Evolutionary conservation across 805 yeast genomes (phyloP).

Genomic region (Lipomyces orientalis): DNA sequence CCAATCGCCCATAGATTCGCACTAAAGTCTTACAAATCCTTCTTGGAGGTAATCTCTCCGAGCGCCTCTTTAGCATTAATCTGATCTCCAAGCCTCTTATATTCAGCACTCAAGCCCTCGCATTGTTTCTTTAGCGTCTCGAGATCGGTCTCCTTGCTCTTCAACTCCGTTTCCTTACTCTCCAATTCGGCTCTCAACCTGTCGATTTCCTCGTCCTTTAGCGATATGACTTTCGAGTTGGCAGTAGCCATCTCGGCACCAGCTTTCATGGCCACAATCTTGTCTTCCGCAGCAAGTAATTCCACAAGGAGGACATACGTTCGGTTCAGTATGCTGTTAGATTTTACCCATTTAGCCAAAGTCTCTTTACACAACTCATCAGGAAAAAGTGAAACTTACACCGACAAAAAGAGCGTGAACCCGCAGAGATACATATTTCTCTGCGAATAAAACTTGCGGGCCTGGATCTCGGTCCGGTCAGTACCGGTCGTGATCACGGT

Average conservation of each 20-base stretch:
- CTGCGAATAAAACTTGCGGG: constrained; percentile 93
- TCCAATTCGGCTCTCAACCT: constrained; percentile 53
- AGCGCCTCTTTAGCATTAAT: constrained; percentile 40
- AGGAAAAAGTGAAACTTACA: constrained; percentile 56
- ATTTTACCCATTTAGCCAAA: neutral
- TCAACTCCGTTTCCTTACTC: constrained; percentile 63
- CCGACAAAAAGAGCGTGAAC: constrained; percentile 86
- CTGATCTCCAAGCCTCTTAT: constrained; percentile 55
- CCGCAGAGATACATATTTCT: constrained; percentile 97
- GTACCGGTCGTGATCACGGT: constrained; percentile 42
- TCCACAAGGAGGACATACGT: constrained; percentile 82
- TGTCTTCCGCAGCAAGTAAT: constrained; percentile 65
- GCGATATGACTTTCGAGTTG: constrained; percentile 18
- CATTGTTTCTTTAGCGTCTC: constrained; percentile 76
- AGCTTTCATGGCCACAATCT: constrained; percentile 47
- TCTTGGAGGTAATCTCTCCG: constrained; percentile 42
- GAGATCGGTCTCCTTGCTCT: constrained; percentile 68
- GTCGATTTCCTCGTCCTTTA: constrained; percentile 50
- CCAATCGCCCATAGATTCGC: neutral
- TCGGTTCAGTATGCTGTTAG: constrained; percentile 53
- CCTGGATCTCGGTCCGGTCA: constrained; percentile 83
- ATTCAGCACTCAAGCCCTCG: constrained; percentile 65
- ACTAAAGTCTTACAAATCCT: constrained; percentile 26
- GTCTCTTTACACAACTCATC: neutral
- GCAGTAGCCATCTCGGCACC: constrained; percentile 30